Base-by-base conservation (phyloP, 805 yeast species). In the Phaffomyces opuntiae region DNA sequence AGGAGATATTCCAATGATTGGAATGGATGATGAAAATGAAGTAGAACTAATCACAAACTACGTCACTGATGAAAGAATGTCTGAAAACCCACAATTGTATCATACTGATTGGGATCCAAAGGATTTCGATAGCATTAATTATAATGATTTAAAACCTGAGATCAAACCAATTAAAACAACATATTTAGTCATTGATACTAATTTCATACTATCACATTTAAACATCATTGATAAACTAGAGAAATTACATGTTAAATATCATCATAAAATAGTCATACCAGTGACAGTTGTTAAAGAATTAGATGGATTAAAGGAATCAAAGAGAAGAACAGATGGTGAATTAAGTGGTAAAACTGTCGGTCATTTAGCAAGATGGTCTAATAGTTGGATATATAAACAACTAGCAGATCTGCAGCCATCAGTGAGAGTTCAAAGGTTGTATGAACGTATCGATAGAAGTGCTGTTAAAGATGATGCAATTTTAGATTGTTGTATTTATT, bases 401-500 rank as follows among this genome's bases (percentile, higher is more conserved):
- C 65, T 90, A 19, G 85, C 89, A 4, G 68, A 70, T 7, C 57
- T 61, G 5, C 68, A 72, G 29, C 64, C 74, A 0, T 69, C 73
- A 0, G 75, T 89, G 0, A 64, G 73, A 40, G 95, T 87, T 0
- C 96, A 90, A 60, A 77, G 72, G 51, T 38, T 73, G 16, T 61
- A 67, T 27, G 87, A 89, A 58, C 62, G 67, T 25, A 39, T 82
- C 1, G 78, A 81, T 46, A 57, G 59, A 9, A 43, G 55, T 3
- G 60, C 79, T 1, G 44, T 44, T 0, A 81, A 85, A 47, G 97
- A 90, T 62, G 95, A 89, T 56, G 74, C 95, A 0, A 89, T 90
- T 49, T 64, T 89, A 37, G 96, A 90, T 61, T 88, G 96, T 60
- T 84, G 95, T 54, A 56, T 83, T 25, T 88, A 74, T 57, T 80